Conservation (phyloP, 306 rosid species). For the Trichosanthes truncata region DNA sequence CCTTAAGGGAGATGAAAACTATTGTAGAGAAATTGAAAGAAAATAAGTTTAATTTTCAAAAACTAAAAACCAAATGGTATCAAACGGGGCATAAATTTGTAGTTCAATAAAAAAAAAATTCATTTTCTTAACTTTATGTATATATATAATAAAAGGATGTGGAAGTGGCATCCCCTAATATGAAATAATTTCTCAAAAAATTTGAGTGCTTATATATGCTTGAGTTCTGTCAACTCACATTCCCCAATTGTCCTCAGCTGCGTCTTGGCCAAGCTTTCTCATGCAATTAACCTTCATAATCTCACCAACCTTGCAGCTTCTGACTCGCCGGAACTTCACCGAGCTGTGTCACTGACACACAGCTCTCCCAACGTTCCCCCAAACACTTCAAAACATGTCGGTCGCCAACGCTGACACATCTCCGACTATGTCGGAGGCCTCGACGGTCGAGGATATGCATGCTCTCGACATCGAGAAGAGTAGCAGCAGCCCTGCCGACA, state of each 20-base stretch:
- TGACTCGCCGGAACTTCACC: not conserved
- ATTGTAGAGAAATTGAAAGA: no score
- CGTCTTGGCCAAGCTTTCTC: not conserved
- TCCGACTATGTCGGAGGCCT: not conserved
- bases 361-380: slow-evolving; percentile 21
- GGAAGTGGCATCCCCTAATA: not conserved
- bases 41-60: no score
- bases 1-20: no score
- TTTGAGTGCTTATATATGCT: not conserved
- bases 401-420: not conserved
- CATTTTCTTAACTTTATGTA: no score
- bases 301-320: not conserved
- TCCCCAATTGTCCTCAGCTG: not conserved
- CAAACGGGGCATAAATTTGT: no score
- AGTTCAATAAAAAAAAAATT: no score
- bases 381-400: slow-evolving; percentile 37
- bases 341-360: slow-evolving; percentile 10
- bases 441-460: not conserved
- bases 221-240: not conserved
- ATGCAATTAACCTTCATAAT: not conserved
- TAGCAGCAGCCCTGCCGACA: slow-evolving; percentile 10
- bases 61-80: no score
- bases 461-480: slow-evolving; percentile 19
- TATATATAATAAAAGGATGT: not conserved
- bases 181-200: not conserved